Percentiles rank a stretch among this genome's conserved stretches.
phyloP scores from a whole-genome alignment of 1,284 basidiomycete genomes.

The Ceratorhiza oryzae-sativae region DNA sequence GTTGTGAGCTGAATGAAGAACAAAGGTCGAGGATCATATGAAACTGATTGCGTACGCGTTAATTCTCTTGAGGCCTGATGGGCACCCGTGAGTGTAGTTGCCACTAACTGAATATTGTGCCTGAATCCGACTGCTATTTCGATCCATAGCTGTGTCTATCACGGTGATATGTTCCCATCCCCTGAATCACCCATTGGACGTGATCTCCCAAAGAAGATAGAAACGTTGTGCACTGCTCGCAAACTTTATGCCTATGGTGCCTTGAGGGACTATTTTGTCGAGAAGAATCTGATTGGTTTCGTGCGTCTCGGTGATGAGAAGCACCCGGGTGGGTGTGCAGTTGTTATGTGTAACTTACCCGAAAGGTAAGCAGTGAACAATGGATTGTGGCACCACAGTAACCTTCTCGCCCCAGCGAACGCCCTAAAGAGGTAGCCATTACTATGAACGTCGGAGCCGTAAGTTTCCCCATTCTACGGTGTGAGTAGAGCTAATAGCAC shows the following conservation, averaged over 20 bases:
- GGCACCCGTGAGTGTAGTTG: constrained; percentile 77
- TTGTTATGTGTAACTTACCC: constrained; percentile 75
- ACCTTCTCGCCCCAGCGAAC: constrained; percentile 4
- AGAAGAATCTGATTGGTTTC: constrained; percentile 74
- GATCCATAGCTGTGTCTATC: constrained; percentile 79
- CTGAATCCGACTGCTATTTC: not conserved
- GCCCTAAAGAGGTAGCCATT: not conserved
- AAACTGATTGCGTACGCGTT: constrained; percentile 85
- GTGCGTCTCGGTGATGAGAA: constrained; percentile 64
- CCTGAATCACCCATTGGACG: constrained; percentile 64
- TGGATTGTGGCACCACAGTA: too few relatives aligned
- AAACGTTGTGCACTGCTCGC: constrained; percentile 54
- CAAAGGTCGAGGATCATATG: constrained; percentile 69
- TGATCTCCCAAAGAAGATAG: constrained; percentile 62
- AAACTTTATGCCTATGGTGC: constrained; percentile 69
- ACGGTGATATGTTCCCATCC: constrained; percentile 85
- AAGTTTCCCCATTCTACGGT: constrained; percentile 21
- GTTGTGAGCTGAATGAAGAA: not conserved
- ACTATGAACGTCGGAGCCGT: constrained; percentile 33
- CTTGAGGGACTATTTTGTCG: constrained; percentile 64
- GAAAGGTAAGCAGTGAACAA: too few relatives aligned
- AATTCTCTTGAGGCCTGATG: constrained; percentile 80
- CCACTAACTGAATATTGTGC: not conserved
- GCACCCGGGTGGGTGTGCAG: constrained; percentile 61
- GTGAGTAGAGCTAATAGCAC: not conserved